Evolutionary conservation across 106 monocot genomes (phyloP).

Genomic region (Phalaenopsis equestris): DNA sequence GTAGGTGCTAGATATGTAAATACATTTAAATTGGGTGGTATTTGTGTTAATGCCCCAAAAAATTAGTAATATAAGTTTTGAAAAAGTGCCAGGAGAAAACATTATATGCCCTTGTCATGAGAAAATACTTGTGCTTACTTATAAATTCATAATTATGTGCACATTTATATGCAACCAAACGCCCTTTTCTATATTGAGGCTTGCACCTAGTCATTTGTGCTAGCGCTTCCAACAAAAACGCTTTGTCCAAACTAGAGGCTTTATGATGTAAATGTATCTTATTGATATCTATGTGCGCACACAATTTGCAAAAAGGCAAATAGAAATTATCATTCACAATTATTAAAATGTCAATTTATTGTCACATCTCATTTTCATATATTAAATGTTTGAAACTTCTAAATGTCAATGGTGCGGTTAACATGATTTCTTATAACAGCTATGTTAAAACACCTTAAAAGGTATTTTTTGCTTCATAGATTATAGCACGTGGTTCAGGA

Average conservation of each 20-base stretch:
- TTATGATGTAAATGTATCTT: not conserved
- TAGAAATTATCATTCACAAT: not conserved
- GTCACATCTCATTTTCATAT: not conserved
- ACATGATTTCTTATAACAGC: not conserved
- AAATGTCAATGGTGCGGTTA: not conserved
- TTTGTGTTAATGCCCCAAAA: not conserved
- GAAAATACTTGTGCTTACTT: not conserved
- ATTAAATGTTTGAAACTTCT: not conserved
- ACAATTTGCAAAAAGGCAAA: not conserved
- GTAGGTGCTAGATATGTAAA: too few relatives aligned
- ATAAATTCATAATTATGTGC: not conserved
- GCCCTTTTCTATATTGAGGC: not conserved
- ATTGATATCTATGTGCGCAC: not conserved
- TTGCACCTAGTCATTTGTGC: not conserved
- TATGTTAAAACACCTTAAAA: too few relatives aligned
- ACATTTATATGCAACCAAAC: not conserved
- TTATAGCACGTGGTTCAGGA: too few relatives aligned
- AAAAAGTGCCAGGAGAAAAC: too few relatives aligned
- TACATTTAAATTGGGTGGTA: too few relatives aligned
- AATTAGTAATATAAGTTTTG: not conserved
- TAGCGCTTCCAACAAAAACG: not conserved
- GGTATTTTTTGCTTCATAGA: too few relatives aligned
- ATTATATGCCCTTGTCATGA: not conserved
- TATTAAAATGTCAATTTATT: not conserved
- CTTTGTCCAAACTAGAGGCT: not conserved